Evolutionary conservation across 2,329 filamentous ascomycete genomes (phyloP), one percentile per base, ranked within the genome.

Genomic region (Cytospora mali): DNA sequence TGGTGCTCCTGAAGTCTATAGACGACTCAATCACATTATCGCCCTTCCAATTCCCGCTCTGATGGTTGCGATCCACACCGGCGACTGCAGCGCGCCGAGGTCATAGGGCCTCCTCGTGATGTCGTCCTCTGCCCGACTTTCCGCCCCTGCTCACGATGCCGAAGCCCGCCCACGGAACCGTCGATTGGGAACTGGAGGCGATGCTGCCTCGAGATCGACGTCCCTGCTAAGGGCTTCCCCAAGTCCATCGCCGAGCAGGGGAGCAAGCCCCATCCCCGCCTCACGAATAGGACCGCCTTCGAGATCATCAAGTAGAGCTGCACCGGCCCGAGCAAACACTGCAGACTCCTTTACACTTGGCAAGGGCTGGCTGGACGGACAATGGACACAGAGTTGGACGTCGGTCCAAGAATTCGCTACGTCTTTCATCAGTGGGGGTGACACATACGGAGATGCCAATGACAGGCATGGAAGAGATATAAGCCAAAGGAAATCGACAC

Each of bases 341-440:
- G 35, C 29, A 11, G 56, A 65, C 14, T 50, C 65, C 6, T 61
- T 60, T 21, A 58, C 64, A 9, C 73, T 75, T 51, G 76, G 75
- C 49, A 72, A 75, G 54, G 75, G 77, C 29, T 74, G 84, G 53
- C 72, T 84, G 11, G 81, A 80, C 59, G 79, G 81, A 52, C 80
- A 82, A 2, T 83, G 82, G 77, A 74, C 79, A 1, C 79, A 83
- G 33, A 81, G 78, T 69, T 86, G 84, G 84, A 76, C 80, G 3
- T 83, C 83, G 6, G 79, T 86, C 3, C 81, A 84, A 62, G 82
- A 80, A 42, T 77, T 86, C 57, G 82, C 84, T 6, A 77, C 81
- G 2, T 81, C 80, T 4, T 66, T 81, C 11, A 67, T 81, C 14
- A 68, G 69, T 7, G 70, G 72, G 18, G 66, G 64, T 28, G 74